A percentile compares a stretch with the other conserved stretches of the same genome.
Conservation (phyloP, 805 yeast species). For the Saccharomycopsis microspora region DNA sequence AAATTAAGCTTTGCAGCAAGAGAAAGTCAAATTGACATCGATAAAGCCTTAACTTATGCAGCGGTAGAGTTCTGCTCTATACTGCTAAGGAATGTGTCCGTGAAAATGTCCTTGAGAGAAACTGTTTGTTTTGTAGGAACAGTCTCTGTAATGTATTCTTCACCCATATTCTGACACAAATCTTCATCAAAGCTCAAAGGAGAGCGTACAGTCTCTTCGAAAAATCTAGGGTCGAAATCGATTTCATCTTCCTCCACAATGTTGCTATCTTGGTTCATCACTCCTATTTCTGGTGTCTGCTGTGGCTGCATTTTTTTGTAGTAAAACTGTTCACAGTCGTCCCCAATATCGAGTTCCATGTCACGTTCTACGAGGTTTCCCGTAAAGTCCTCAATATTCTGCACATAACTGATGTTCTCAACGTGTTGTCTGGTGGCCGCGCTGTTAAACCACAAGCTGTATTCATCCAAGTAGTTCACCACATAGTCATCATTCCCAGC, state of each 20-base stretch:
- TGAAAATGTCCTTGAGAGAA: no score
- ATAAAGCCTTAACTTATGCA: no score
- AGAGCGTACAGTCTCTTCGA: background rate
- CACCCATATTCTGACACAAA: no score
- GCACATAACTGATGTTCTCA: conserved; percentile 14
- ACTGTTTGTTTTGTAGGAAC: background rate
- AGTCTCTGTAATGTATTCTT: background rate
- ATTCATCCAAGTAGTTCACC: conserved; percentile 7
- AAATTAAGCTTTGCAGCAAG: no score
- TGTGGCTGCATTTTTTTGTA: conserved; percentile 4
- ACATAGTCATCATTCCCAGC: background rate
- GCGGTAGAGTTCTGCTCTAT: no score
- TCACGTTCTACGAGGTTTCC: background rate
- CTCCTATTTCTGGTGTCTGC: background rate
- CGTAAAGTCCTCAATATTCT: conserved; percentile 8
- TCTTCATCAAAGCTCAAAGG: background rate
- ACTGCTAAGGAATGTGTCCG: no score
- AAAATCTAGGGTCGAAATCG: conserved; percentile 1
- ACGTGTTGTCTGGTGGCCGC: conserved; percentile 10
- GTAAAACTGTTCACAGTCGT: conserved; percentile 14
- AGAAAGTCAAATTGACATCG: no score
- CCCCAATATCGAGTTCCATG: conserved; percentile 9
- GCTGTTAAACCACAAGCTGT: background rate
- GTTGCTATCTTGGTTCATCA: background rate
- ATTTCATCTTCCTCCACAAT: background rate